phyloP scores from a whole-genome alignment of 2,329 filamentous ascomycete species.

The Monosporascus ibericus region DNA sequence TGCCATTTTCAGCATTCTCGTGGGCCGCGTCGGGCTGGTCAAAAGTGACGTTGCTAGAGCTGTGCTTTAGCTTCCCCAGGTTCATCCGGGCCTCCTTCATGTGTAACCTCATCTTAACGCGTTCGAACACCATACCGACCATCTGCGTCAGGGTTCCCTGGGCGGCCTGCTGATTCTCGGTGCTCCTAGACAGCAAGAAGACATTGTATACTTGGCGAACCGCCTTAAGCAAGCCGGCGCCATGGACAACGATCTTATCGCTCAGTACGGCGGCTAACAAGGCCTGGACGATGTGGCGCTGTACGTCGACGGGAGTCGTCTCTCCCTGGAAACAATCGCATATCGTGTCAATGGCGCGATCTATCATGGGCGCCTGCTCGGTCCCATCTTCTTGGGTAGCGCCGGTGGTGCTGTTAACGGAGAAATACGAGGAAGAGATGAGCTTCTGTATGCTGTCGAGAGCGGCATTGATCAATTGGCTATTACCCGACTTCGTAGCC shows the following conservation, averaged over 20 bases:
- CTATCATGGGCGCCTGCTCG: slow-evolving; percentile 70
- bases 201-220: slow-evolving; percentile 99
- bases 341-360: slow-evolving; percentile 97
- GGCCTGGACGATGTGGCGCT: slow-evolving; percentile 97
- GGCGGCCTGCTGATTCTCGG: slow-evolving; percentile 91
- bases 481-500: slow-evolving; percentile 79
- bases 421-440: slow-evolving; percentile 98
- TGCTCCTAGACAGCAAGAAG: slow-evolving; percentile 90
- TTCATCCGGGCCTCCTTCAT: slow-evolving; percentile 76
- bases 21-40: slow-evolving; percentile 38
- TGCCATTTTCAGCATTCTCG: slow-evolving; percentile 19
- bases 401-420: slow-evolving; percentile 52
- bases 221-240: slow-evolving; percentile 89
- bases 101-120: slow-evolving; percentile 79
- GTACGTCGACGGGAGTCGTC: slow-evolving; percentile 83
- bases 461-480: slow-evolving; percentile 79
- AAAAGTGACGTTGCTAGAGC: slow-evolving; percentile 46
- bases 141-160: slow-evolving; percentile 97
- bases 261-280: slow-evolving; percentile 91
- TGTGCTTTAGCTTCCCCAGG: slow-evolving; percentile 44
- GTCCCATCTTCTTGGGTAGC: slow-evolving; percentile 37
- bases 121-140: slow-evolving; percentile 96
- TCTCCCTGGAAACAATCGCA: slow-evolving; percentile 99
- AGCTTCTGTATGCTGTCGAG: slow-evolving; percentile 98
- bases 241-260: slow-evolving; percentile 98